Evolutionary conservation across 176 grass and related monocot species (phyloP).

Genomic region (Rhynchospora breviuscula): DNA sequence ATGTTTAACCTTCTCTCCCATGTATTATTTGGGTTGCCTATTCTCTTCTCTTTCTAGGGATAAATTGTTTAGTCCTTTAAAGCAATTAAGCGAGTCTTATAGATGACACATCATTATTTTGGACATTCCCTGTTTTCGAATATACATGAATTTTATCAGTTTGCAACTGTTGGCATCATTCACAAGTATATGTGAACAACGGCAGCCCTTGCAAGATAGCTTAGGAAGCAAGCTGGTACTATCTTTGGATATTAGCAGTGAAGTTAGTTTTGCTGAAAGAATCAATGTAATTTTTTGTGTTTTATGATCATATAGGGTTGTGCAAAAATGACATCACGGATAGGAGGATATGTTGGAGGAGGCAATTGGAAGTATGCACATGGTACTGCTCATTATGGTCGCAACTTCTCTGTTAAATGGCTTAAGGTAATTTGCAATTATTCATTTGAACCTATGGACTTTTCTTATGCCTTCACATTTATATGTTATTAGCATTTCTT

Average conservation of each 20-base stretch:
- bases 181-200: background rate
- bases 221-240: background rate
- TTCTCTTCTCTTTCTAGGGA: background rate
- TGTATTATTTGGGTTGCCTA: background rate
- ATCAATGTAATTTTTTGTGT: background rate
- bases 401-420: conserved; percentile 96
- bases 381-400: conserved; percentile 91
- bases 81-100: background rate
- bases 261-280: conserved; percentile 1
- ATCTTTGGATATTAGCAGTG: background rate
- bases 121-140: background rate
- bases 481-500: background rate
- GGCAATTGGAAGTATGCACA: conserved; percentile 99
- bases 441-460: background rate
- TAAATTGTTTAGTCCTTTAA: background rate
- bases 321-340: conserved; percentile 97
- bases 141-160: background rate
- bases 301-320: conserved; percentile 59
- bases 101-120: background rate
- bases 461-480: background rate
- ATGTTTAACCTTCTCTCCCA: background rate
- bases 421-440: conserved; percentile 67
- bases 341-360: conserved; percentile 89
- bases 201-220: background rate
- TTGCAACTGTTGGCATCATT: background rate